Conservation (phyloP, 1,284 basidiomycete species). For the Spongispora temasekensis region DNA sequence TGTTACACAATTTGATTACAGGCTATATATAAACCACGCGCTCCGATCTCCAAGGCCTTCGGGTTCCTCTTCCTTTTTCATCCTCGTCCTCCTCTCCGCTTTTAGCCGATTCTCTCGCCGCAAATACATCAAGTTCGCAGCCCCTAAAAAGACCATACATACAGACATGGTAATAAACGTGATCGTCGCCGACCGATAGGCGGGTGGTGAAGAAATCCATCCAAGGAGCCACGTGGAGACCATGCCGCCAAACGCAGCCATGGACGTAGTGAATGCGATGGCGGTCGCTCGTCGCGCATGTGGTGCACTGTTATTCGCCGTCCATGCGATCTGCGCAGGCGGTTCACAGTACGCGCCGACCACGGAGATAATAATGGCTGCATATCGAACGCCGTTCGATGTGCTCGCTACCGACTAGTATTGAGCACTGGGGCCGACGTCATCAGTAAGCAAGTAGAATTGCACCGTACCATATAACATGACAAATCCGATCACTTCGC, state of each 20-base stretch:
- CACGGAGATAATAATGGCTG: slow-evolving; percentile 51
- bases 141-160: slow-evolving; percentile 34
- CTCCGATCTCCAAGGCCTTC: slow-evolving; percentile 30
- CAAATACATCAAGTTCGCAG: slow-evolving; percentile 32
- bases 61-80: slow-evolving; percentile 21
- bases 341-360: slow-evolving; percentile 45
- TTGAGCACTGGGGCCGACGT: no score
- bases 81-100: slow-evolving; percentile 13
- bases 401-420: slow-evolving; percentile 20
- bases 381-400: slow-evolving; percentile 45
- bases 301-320: slow-evolving; percentile 60
- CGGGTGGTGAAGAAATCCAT: slow-evolving; percentile 42
- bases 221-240: slow-evolving; percentile 56
- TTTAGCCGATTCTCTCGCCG: slow-evolving; percentile 26
- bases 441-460: no score
- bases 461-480: slow-evolving; percentile 50
- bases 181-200: slow-evolving; percentile 43
- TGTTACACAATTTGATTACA: no score
- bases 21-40: slow-evolving; percentile 34
- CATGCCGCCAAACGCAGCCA: slow-evolving; percentile 58
- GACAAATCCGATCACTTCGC: slow-evolving; percentile 47
- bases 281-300: slow-evolving; percentile 55
- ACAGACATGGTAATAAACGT: slow-evolving; percentile 41
- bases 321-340: slow-evolving; percentile 51
- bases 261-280: slow-evolving; percentile 54